Percentiles rank a stretch among this genome's conserved stretches.
Conservation (phyloP, 2,329 filamentous ascomycete genomes). For the Macroventuria anomochaeta region DNA sequence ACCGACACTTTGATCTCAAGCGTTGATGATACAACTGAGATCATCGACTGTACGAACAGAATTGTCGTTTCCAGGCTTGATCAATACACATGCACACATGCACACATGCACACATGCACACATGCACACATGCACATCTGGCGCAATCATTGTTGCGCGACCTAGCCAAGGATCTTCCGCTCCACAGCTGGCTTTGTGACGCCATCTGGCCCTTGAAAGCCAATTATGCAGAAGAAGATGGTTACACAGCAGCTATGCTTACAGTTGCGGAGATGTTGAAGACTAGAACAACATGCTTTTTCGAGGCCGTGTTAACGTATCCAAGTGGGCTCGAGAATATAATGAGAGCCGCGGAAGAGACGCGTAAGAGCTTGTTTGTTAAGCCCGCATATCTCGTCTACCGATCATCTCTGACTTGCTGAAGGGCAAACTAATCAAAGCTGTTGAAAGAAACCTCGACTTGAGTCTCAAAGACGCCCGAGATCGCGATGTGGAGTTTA, state of each 20-base stretch:
- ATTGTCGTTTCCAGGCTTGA: conserved; percentile 47
- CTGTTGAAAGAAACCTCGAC: conserved; percentile 43
- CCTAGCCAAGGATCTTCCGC: conserved; percentile 33
- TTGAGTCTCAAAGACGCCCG: conserved; percentile 46
- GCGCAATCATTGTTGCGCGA: conserved; percentile 46
- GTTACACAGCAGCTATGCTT: conserved; percentile 40
- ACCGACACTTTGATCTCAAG: conserved; percentile 36
- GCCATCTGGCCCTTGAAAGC: conserved; percentile 48
- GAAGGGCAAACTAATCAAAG: conserved; percentile 49
- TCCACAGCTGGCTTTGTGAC: conserved; percentile 42
- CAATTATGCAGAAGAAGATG: conserved; percentile 44
- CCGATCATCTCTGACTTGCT: conserved; percentile 2
- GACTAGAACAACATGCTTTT: conserved; percentile 49
- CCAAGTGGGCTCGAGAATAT: conserved; percentile 37
- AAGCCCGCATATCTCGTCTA: background rate
- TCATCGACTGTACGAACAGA: conserved; percentile 37
- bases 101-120: too few relatives aligned
- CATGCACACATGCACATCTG: conserved; percentile 48
- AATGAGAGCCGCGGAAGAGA: conserved; percentile 41
- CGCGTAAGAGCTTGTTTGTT: conserved; percentile 37
- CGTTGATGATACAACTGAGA: conserved; percentile 1
- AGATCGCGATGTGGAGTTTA: conserved; percentile 47
- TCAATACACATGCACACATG: conserved; percentile 49
- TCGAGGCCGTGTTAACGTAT: conserved; percentile 48
- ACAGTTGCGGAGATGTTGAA: conserved; percentile 50